Evolutionary conservation across 1,284 basidiomycete species (phyloP).

Genomic region (Trichosporon inkin): DNA sequence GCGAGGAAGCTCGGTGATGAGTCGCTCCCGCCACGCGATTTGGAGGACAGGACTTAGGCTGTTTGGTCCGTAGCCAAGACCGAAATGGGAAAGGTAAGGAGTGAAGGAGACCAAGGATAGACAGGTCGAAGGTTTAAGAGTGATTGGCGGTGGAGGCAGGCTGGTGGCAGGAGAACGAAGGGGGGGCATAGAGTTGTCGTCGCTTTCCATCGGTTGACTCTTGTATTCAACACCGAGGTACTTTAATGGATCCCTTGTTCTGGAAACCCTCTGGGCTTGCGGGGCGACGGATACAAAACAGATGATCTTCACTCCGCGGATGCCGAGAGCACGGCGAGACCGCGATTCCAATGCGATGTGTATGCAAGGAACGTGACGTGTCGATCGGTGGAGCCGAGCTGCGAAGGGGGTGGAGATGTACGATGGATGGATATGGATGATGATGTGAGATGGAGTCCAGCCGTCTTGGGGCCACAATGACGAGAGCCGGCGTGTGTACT

Average conservation of each 20-base stretch:
- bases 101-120: neutral
- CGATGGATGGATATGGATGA: too few relatives aligned
- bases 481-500: too few relatives aligned
- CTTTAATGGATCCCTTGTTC: constrained; percentile 8
- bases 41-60: neutral
- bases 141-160: constrained; percentile 1
- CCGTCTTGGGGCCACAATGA: too few relatives aligned
- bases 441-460: too few relatives aligned
- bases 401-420: too few relatives aligned
- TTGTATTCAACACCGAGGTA: constrained; percentile 7
- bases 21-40: neutral
- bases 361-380: too few relatives aligned
- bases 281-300: neutral
- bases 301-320: neutral
- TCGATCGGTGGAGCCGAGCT: too few relatives aligned
- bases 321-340: neutral
- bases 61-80: constrained; percentile 2
- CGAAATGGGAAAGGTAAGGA: neutral
- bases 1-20: constrained; percentile 1
- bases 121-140: neutral
- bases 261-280: constrained; percentile 6
- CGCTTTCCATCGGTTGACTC: constrained; percentile 5
- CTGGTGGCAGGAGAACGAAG: constrained; percentile 5
- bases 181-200: constrained; percentile 5
- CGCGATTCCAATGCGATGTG: too few relatives aligned